Conservation (phyloP, 129 eudicot genomes). For the Pseudognaphalium luteoalbum region DNA sequence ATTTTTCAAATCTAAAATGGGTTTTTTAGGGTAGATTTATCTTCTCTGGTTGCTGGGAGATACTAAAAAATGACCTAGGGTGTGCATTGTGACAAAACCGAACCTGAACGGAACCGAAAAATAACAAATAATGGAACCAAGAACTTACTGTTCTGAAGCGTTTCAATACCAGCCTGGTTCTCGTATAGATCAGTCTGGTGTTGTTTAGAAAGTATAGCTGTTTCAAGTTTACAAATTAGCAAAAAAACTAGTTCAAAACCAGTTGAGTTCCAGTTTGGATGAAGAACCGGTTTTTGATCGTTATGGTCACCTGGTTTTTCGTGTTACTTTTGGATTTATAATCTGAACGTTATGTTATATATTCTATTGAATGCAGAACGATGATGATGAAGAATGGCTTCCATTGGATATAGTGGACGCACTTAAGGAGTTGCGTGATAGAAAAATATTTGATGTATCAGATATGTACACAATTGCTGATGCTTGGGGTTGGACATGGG, state of each 20-base stretch:
- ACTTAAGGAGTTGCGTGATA: constrained; percentile 70
- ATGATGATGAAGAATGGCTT: constrained; percentile 93
- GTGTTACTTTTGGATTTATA: not conserved
- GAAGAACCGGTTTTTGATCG: not conserved
- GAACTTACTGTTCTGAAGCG: not conserved
- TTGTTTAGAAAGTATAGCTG: not conserved
- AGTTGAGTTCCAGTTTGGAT: not conserved
- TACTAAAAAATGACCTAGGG: not conserved
- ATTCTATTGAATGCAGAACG: constrained; percentile 47
- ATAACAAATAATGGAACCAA: not conserved
- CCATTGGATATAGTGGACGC: constrained; percentile 81
- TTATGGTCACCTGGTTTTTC: not conserved
- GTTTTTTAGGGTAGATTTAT: no score
- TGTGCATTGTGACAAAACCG: not conserved
- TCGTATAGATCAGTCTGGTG: not conserved
- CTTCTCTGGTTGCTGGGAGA: no score
- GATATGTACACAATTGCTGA: constrained; percentile 97
- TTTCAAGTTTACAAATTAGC: not conserved
- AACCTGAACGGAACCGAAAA: not conserved
- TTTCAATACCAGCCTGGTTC: not conserved
- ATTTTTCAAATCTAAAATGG: no score
- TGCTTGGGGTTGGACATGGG: constrained; percentile 99
- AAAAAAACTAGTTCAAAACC: not conserved
- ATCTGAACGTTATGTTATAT: not conserved
- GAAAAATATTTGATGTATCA: constrained; percentile 67